Conservation (phyloP, 2,329 filamentous ascomycete genomes). For the Teratosphaeriaceae sp. region DNA sequence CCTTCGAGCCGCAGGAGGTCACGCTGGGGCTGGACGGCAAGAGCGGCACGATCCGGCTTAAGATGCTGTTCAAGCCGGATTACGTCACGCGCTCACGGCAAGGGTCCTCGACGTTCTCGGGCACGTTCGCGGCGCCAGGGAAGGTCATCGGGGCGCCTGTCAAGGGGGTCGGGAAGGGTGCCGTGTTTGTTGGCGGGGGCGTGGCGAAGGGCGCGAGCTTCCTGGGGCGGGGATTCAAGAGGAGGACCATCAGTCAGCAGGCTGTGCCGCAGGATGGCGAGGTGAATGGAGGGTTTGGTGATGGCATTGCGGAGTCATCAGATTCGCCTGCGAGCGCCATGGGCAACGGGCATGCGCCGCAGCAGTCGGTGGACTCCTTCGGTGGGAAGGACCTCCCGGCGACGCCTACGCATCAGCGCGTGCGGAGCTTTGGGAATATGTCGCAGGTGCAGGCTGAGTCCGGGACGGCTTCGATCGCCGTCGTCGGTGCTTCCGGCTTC, state of each 20-base stretch:
- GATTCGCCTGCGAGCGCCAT: conserved; percentile 11
- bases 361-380: conserved; percentile 18
- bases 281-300: conserved; percentile 16
- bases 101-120: conserved; percentile 87
- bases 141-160: conserved; percentile 94
- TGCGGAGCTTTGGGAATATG: conserved; percentile 36
- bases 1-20: conserved; percentile 73
- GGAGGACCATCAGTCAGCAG: conserved; percentile 53
- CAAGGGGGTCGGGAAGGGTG: conserved; percentile 79
- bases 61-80: conserved; percentile 85
- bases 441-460: conserved; percentile 40
- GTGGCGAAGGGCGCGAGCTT: conserved; percentile 89
- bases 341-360: conserved; percentile 16
- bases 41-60: conserved; percentile 73
- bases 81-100: conserved; percentile 83
- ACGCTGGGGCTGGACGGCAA: conserved; percentile 76
- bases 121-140: conserved; percentile 70
- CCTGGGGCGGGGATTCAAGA: conserved; percentile 74
- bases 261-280: conserved; percentile 26
- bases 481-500: conserved; percentile 73
- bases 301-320: conserved; percentile 7
- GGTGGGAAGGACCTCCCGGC: conserved; percentile 19
- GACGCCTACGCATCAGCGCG: conserved; percentile 38
- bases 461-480: conserved; percentile 72
- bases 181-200: conserved; percentile 63